These are phyloP conservation scores for Cladosporium phlei DNA, from an alignment of 2,329 filamentous ascomycete genomes.

Conservation along the genomic window DNA sequence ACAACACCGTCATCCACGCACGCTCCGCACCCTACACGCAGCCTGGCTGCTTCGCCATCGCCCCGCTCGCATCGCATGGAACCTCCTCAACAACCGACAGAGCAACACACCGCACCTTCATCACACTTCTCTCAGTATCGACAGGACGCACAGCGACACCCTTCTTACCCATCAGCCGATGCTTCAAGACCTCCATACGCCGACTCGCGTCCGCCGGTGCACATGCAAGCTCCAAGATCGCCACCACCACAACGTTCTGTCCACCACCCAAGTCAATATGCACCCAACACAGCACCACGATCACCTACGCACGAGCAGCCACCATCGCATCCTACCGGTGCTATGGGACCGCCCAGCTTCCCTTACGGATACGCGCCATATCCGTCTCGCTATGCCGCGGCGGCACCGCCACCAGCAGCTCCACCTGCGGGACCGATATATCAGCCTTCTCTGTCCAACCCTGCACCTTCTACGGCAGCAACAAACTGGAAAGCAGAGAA, in stretches of 20 bases:
- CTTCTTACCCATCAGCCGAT: constrained; percentile 3
- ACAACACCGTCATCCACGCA: constrained; percentile 18
- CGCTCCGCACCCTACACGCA: constrained; percentile 20
- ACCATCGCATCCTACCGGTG: constrained; percentile 30
- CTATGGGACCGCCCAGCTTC: constrained; percentile 35
- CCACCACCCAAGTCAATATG: constrained; percentile 5
- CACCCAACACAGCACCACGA: constrained; percentile 16
- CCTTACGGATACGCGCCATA: constrained; percentile 40
- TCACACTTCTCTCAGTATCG: constrained; percentile 11
- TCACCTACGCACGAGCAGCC: constrained; percentile 35
- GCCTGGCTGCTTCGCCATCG: constrained; percentile 4
- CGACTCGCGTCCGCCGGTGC: constrained; percentile 25
- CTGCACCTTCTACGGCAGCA: constrained; percentile 35
- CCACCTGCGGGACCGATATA: constrained; percentile 37
- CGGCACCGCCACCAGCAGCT: constrained; percentile 32
- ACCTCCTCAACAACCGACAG: constrained; percentile 5
- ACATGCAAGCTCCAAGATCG: constrained; percentile 29
- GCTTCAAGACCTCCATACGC: not conserved
- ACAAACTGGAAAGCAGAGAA: constrained; percentile 36
- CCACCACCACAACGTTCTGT: constrained; percentile 20
- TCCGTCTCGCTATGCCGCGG: constrained; percentile 38
- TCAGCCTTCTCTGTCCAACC: constrained; percentile 39
- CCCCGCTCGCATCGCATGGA: constrained; percentile 14
- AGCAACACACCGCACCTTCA: constrained; percentile 3
- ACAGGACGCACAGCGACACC: constrained; percentile 7